phyloP scores from a whole-genome alignment of 768 basidiomycete genomes.

The Naganishia onofrii region DNA sequence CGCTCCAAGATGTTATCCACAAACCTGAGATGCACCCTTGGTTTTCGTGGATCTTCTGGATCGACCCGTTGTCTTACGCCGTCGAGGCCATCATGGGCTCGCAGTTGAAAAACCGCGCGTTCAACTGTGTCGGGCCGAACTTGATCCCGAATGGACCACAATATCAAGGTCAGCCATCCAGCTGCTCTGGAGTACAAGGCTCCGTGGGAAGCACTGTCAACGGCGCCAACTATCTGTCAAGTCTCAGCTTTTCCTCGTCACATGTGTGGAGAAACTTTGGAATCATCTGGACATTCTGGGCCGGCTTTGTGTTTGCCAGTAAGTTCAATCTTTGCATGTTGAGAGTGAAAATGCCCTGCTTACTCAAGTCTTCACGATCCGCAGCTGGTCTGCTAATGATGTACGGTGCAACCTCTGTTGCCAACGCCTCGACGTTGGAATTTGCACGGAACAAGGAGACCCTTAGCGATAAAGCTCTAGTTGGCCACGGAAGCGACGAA shows the following conservation, averaged over 20 bases:
- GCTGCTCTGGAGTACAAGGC: conserved; percentile 16
- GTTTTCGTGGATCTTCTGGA: conserved; percentile 50
- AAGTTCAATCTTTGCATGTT: neutral
- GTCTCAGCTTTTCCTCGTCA: conserved; percentile 31
- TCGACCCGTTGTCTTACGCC: conserved; percentile 47
- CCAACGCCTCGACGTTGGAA: conserved; percentile 9
- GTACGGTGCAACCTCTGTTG: neutral
- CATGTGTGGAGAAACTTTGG: conserved; percentile 47
- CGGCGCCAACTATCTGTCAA: conserved; percentile 34
- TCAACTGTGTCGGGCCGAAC: conserved; percentile 32
- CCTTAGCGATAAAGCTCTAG: neutral
- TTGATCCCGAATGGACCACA: conserved; percentile 32
- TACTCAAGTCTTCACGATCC: neutral
- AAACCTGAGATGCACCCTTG: conserved; percentile 46
- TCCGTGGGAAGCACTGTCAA: conserved; percentile 37
- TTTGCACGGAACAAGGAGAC: conserved; percentile 29
- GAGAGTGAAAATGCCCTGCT: too few species aligned
- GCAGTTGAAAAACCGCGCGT: neutral
- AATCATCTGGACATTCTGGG: conserved; percentile 37
- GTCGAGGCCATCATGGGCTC: conserved; percentile 42
- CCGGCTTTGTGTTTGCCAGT: conserved; percentile 42
- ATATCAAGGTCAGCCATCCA: conserved; percentile 25
- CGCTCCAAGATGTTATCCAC: conserved; percentile 43
- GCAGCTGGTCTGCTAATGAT: conserved; percentile 19
- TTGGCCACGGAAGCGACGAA: neutral